phyloP scores from a whole-genome alignment of 805 yeast genomes.

The Metschnikowia baotianmanensis region DNA sequence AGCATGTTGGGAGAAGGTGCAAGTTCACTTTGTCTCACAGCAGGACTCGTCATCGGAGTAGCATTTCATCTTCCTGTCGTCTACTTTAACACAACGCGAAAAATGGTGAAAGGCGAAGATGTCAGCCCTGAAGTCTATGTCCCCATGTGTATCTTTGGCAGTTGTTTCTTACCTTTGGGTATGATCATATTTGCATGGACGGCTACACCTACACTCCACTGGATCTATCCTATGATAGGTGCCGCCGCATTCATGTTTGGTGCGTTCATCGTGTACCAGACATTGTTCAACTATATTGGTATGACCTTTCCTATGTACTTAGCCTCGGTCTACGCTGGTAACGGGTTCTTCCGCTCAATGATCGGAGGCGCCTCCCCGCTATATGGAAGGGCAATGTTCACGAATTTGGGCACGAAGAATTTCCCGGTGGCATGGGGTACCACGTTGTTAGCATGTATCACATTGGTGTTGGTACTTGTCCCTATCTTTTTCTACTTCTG shows the following conservation, averaged over 20 bases:
- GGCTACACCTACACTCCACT: conserved; percentile 9
- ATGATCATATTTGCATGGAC: conserved; percentile 15
- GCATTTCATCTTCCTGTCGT: conserved; percentile 8
- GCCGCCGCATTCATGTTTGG: conserved; percentile 12
- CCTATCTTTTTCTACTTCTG: conserved; percentile 45
- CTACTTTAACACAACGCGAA: conserved; percentile 7
- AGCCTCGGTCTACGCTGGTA: conserved; percentile 16
- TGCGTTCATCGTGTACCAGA: conserved; percentile 14
- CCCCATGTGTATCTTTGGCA: conserved; percentile 13
- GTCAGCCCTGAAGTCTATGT: conserved; percentile 11
- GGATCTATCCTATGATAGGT: conserved; percentile 16
- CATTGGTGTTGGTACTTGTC: conserved; percentile 38
- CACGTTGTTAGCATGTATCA: conserved; percentile 7
- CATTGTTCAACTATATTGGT: conserved; percentile 15
- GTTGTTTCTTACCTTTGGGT: conserved; percentile 13
- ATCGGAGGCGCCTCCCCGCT: conserved; percentile 19
- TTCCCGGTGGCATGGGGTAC: conserved; percentile 16
- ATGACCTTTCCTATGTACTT: conserved; percentile 12
- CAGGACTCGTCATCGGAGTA: conserved; percentile 9
- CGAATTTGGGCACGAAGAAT: conserved; percentile 7
- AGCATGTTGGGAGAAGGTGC: conserved; percentile 12
- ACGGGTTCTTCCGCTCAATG: conserved; percentile 11
- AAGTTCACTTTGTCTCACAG: conserved; percentile 8
- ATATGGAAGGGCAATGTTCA: conserved; percentile 12
- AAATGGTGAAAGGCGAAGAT: conserved; percentile 1